These are phyloP conservation scores for Ophiostoma quercus DNA, from an alignment of 2,329 filamentous ascomycete genomes.

Conservation along the genomic window DNA sequence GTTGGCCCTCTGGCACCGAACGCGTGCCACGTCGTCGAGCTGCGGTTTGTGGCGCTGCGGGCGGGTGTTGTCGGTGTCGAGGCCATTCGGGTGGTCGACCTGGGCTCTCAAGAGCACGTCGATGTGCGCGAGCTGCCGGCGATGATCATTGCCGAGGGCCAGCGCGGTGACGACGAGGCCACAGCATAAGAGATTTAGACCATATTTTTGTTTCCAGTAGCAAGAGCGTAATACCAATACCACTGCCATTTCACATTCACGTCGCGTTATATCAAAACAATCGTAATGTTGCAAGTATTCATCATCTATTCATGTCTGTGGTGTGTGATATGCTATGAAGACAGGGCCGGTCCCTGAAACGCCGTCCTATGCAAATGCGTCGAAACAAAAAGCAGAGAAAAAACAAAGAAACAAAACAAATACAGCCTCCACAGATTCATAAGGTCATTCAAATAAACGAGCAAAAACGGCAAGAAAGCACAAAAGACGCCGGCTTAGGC, in stretches of 20 bases:
- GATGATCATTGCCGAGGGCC: slow-evolving; percentile 47
- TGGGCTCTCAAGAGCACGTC: slow-evolving; percentile 68
- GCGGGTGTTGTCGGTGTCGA: slow-evolving; percentile 66
- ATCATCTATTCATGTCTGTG: slow-evolving; percentile 3
- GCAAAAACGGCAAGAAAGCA: background rate
- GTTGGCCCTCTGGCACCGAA: slow-evolving; percentile 67
- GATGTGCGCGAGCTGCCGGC: slow-evolving; percentile 70
- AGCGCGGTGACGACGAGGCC: slow-evolving; percentile 28
- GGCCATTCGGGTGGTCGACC: slow-evolving; percentile 65
- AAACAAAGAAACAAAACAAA: background rate
- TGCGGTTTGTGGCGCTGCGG: slow-evolving; percentile 64
- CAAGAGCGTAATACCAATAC: background rate
- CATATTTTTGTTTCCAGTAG: background rate
- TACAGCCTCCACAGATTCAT: background rate
- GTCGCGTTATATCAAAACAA: background rate
- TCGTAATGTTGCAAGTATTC: background rate
- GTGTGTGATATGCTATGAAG: background rate
- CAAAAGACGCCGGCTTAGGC: background rate
- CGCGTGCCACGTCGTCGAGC: slow-evolving; percentile 67
- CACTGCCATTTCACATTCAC: background rate
- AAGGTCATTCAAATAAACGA: slow-evolving; percentile 1
- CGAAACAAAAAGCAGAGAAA: background rate
- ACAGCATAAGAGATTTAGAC: background rate
- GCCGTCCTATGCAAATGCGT: slow-evolving; percentile 20
- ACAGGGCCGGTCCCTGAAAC: slow-evolving; percentile 4